Evolutionary conservation across 257 asterid species (phyloP).

Genomic region (Euphrasia confusa): DNA sequence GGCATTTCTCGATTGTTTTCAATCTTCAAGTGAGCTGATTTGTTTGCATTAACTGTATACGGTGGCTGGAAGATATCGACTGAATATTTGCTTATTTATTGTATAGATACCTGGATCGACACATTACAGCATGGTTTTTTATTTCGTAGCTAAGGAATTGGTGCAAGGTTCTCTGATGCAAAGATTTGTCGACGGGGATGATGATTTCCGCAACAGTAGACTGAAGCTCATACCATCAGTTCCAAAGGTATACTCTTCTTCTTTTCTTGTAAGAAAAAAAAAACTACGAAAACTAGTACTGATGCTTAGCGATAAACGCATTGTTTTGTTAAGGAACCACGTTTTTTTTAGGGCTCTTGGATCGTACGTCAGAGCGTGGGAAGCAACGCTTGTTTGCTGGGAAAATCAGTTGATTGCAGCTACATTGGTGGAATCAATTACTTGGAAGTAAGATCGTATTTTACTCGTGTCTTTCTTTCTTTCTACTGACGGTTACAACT

Average conservation of each 20-base stretch:
- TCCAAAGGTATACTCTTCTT: conserved; percentile 60
- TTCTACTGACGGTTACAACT: background rate
- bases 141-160: conserved; percentile 60
- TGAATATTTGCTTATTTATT: conserved; percentile 15
- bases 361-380: conserved; percentile 99
- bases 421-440: conserved; percentile 70
- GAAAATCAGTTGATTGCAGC: conserved; percentile 95
- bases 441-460: conserved; percentile 59
- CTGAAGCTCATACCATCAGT: conserved; percentile 95
- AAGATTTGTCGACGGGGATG: conserved; percentile 92
- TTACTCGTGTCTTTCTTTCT: no score
- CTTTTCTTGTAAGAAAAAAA: background rate
- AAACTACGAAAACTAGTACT: conserved; percentile 3
- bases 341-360: conserved; percentile 71
- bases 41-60: conserved; percentile 20
- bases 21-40: conserved; percentile 80
- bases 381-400: conserved; percentile 43
- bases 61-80: conserved; percentile 12
- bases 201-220: conserved; percentile 89
- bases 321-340: no score
- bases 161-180: conserved; percentile 74
- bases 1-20: conserved; percentile 67
- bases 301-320: no score
- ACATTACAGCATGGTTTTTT: conserved; percentile 91
- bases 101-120: conserved; percentile 84